Conservation (phyloP, 2,329 filamentous ascomycete species). For the Microdochium bolleyi region DNA sequence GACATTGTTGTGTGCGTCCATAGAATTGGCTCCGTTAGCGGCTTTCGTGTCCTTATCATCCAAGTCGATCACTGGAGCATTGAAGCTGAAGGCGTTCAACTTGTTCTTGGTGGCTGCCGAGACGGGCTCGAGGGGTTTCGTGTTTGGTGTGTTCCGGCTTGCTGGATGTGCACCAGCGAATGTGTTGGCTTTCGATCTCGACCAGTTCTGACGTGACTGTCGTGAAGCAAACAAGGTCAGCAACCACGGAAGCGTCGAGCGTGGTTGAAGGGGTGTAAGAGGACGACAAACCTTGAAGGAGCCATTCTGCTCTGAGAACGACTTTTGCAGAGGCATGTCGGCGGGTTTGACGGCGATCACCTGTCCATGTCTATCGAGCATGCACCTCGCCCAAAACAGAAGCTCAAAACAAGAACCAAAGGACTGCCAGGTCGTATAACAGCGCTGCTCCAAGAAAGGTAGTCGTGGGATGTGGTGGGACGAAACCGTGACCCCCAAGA, state of each 20-base stretch:
- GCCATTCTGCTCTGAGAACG: constrained; percentile 28
- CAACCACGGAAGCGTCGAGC: not conserved
- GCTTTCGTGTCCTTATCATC: constrained; percentile 11
- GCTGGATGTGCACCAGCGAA: not conserved
- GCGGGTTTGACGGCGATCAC: not conserved
- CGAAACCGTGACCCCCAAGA: too few species aligned
- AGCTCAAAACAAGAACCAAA: not conserved
- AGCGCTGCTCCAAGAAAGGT: too few species aligned
- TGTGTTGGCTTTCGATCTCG: constrained; percentile 42
- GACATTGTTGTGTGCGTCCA: constrained; percentile 1
- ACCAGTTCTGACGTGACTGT: constrained; percentile 34
- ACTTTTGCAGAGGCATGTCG: constrained; percentile 31
- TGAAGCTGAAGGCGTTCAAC: constrained; percentile 49
- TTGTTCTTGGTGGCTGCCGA: constrained; percentile 55
- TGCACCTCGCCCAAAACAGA: not conserved
- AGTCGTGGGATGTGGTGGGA: too few species aligned
- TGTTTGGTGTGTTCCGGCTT: not conserved
- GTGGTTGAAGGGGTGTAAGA: not conserved
- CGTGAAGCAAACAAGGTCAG: not conserved
- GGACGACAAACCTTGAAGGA: constrained; percentile 16
- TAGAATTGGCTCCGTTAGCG: constrained; percentile 2
- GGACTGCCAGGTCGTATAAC: too few species aligned
- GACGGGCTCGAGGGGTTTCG: constrained; percentile 33
- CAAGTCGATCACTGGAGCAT: constrained; percentile 21
- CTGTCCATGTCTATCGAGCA: not conserved